Evolutionary conservation across 1,284 basidiomycete species (phyloP).

Genomic region (Ceratobasidium sp.): DNA sequence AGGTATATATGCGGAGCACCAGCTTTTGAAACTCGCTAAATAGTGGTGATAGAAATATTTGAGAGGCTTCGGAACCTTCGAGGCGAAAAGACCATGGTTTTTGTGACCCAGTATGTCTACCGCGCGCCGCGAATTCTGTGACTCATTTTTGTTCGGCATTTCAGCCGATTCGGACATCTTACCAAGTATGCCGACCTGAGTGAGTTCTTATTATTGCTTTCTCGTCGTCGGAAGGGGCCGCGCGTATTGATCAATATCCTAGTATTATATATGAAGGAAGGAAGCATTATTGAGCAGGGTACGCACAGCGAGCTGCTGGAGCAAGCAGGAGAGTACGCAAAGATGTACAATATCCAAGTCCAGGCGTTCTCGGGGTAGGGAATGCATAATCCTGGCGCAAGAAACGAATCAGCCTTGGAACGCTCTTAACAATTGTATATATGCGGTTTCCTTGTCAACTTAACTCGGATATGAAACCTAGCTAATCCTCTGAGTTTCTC

Average conservation of each 20-base stretch:
- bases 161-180: slow-evolving; percentile 47
- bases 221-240: not conserved
- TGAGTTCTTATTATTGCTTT: not conserved
- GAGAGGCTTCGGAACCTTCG: slow-evolving; percentile 66
- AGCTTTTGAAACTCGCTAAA: slow-evolving; percentile 34
- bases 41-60: slow-evolving; percentile 65
- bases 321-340: slow-evolving; percentile 66
- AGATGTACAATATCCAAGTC: slow-evolving; percentile 72
- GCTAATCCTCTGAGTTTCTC: no score
- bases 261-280: slow-evolving; percentile 65
- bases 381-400: not conserved
- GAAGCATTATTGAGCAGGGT: slow-evolving; percentile 66
- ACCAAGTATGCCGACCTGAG: slow-evolving; percentile 49
- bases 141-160: not conserved
- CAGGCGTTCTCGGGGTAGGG: slow-evolving; percentile 60
- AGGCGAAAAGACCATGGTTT: slow-evolving; percentile 76
- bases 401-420: not conserved
- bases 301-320: slow-evolving; percentile 67
- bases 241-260: no score
- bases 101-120: slow-evolving; percentile 66
- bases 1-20: slow-evolving; percentile 55
- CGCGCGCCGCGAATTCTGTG: not conserved
- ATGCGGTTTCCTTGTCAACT: no score
- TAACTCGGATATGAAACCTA: no score
- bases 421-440: no score